Evolutionary conservation across 225 moss, liverwort and hornwort species (phyloP).

Genomic region (Climacium dendroides): DNA sequence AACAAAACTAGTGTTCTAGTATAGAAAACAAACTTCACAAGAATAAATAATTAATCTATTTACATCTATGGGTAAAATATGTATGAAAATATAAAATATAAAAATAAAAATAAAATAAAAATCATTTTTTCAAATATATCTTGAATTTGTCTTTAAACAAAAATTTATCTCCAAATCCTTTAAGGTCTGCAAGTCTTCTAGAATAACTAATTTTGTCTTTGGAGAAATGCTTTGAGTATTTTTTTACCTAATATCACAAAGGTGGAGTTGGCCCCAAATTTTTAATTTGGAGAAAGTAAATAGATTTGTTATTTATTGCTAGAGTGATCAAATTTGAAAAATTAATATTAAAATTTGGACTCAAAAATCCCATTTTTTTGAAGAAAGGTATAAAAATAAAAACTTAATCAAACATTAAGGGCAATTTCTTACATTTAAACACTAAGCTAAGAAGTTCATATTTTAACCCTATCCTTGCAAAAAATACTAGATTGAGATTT

Average conservation of each 20-base stretch:
- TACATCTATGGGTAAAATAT: too few species aligned
- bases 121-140: too few species aligned
- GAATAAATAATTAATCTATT: too few species aligned
- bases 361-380: too few species aligned
- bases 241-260: not conserved
- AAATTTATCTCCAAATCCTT: not conserved
- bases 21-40: too few species aligned
- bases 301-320: not conserved
- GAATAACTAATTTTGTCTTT: not conserved
- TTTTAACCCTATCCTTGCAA: not conserved
- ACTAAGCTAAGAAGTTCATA: not conserved
- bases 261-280: not conserved
- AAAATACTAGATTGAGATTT: not conserved
- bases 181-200: not conserved
- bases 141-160: not conserved
- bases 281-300: not conserved
- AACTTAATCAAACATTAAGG: not conserved
- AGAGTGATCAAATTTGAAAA: not conserved
- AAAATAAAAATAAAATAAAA: too few species aligned
- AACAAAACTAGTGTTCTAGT: too few species aligned
- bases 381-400: not conserved
- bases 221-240: not conserved
- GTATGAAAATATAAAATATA: too few species aligned
- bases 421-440: not conserved
- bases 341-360: not conserved